Base-by-base conservation (phyloP, 2,329 filamentous ascomycete genomes). In the Clarireedia homoeocarpa region DNA sequence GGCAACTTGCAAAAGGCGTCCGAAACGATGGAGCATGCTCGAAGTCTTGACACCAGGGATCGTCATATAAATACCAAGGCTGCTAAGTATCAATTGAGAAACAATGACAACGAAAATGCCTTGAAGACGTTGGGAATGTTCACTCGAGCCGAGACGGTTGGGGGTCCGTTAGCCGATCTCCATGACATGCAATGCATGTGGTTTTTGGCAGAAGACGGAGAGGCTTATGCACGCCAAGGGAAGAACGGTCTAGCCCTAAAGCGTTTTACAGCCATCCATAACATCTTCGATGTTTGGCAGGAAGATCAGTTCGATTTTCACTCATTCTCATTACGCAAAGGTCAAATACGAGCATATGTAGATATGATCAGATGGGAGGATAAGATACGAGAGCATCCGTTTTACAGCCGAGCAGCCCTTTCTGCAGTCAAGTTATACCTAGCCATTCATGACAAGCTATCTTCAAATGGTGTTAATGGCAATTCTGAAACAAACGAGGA, bases 271-370 rank as follows among this genome's bases (percentile, higher is more conserved):
- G 79, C 89, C 23, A 82, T 99, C 56, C 86, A 86, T 70, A 90
- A 89, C 72, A 95, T 99, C 62, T 99, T 99, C 67, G 92, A 97
- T 63, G 84, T 90, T 20, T 99, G 94, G 94, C 88, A 95, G 69
- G 95, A 99, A 70, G 94, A 99, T 66, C 94, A 99, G 68, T 96
- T 97, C 66, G 94, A 99, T 71, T 99, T 99, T 77, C 95, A 99
- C 77, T 90, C 84, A 70, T 99, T 99, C 73, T 96, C 91, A 20
- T 77, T 99, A n/a, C 81, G 94, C 20, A 99, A 97, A 72, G 95
- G 95, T 14, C 92, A 96, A 77, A 89, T 97, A 59, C 81, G 92
- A 56, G 89, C 94, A 1, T 99, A 99, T 69, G 77, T 99, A 42
- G 91, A 96, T 65, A 96, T 99, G 90, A 79, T 99, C 48, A 83